Base-by-base conservation (phyloP, 1,139 yeast species). In the Suzukiozyma palmioleophila region DNA sequence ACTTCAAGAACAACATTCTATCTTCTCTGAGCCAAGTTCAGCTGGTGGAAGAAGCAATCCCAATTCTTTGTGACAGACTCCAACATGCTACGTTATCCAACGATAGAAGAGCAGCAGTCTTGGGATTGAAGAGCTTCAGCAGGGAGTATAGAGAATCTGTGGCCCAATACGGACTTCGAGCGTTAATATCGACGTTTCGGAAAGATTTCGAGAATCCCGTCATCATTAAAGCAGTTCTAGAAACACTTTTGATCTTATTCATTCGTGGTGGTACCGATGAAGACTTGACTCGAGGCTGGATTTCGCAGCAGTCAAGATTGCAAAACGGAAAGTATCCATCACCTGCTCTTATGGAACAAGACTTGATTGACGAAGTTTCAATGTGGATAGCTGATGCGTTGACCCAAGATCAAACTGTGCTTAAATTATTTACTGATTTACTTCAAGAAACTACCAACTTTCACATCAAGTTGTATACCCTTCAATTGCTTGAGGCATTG, bases 341-440 rank as follows among this genome's bases (percentile, higher is more conserved):
- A 3, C 96, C 96, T 0, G 64, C 86, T 30, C 65, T 85, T 21
- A 61, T 81, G 62, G 77, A 75, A 33, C 75, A 76, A 32, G 75
- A 77, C 33, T 59, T 73, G 8, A 76, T 79, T 12, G 97, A 92
- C 54, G 96, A 88, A 53, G 86, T 94, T 50, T 86, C 96, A 0
- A 65, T 89, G 45, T 90, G 97, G 96, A 84, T 94, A 32, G 89
- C 97, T 0, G 98, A 94, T 61, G 97, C 89, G 50, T 70, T 94
- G 51, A 85, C 92, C 2, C 94, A 87, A 54, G 75, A 75, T 26
- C 72, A 59, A 15, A 82, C 78, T 25, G 73, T 79, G 24, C 69
- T 92, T 33, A 69, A 74, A 18, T 61, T 77, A 3, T 61, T 89
- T 36, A 64, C 88, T 24, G 76, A 77, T 15, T 66, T 85, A 3